Evolutionary conservation across 192 early-diverging fungal genomes (phyloP).

Genomic region (Backusella liffmaniae): DNA sequence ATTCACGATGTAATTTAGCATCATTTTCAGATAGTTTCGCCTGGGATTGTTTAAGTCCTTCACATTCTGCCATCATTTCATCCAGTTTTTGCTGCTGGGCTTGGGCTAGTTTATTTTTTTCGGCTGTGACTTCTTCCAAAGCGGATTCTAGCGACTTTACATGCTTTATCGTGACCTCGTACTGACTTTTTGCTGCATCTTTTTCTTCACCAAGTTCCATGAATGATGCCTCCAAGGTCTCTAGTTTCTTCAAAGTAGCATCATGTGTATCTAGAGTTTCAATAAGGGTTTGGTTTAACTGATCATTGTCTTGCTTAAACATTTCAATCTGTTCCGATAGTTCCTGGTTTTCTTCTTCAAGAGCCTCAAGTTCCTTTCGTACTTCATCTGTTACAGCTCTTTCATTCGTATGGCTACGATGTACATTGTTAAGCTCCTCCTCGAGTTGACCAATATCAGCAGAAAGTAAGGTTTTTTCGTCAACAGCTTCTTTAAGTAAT

Average conservation of each 20-base stretch:
- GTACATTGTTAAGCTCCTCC: neutral
- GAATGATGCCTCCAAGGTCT: neutral
- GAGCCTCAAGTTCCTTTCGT: neutral
- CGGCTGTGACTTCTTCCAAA: neutral
- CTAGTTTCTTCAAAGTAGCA: neutral
- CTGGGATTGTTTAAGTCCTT: neutral
- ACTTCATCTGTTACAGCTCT: neutral
- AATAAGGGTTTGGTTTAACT: neutral
- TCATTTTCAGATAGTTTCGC: neutral
- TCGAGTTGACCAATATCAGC: neutral
- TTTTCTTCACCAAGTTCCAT: neutral
- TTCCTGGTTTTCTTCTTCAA: neutral
- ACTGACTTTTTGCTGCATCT: neutral
- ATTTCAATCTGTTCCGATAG: neutral
- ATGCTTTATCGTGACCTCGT: neutral
- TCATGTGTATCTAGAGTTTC: conserved; percentile 5
- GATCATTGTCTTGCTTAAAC: neutral
- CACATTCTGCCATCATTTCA: neutral
- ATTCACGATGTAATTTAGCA: neutral
- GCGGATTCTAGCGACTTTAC: neutral
- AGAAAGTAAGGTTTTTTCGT: neutral
- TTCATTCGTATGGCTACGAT: neutral
- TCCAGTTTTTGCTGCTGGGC: neutral
- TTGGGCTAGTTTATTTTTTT: neutral
- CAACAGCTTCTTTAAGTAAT: neutral